Conservation (phyloP, 257 asterid species). For the Cruciata laevipes region DNA sequence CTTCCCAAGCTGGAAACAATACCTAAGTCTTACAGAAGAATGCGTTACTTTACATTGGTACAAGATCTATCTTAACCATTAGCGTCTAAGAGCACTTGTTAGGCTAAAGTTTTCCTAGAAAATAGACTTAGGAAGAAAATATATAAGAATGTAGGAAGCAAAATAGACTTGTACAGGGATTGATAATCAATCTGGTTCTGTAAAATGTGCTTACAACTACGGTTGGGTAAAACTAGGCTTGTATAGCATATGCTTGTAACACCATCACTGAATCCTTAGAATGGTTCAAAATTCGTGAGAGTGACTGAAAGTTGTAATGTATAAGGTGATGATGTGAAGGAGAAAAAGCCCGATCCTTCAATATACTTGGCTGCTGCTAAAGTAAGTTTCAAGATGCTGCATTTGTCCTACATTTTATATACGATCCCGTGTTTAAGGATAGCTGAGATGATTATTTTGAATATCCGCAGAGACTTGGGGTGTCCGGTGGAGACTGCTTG, state of each 20-base stretch:
- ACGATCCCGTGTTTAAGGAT: not conserved
- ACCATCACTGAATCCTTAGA: not conserved
- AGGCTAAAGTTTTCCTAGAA: too few relatives aligned
- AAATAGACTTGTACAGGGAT: not conserved
- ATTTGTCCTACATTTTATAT: conserved; percentile 7
- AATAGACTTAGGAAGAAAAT: too few relatives aligned
- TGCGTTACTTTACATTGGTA: too few relatives aligned
- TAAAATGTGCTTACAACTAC: not conserved
- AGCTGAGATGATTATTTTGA: conserved; percentile 12
- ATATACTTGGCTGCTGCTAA: conserved; percentile 74
- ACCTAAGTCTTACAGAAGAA: too few relatives aligned
- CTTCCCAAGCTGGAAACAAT: too few relatives aligned
- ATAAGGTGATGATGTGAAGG: conserved; percentile 89
- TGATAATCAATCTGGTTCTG: not conserved
- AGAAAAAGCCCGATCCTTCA: conserved; percentile 87
- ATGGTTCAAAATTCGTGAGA: not conserved
- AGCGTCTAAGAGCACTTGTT: too few relatives aligned
- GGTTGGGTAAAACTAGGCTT: not conserved
- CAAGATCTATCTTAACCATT: too few relatives aligned
- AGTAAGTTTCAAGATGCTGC: conserved; percentile 28
- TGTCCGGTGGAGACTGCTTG: conserved; percentile 60
- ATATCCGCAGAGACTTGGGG: conserved; percentile 54
- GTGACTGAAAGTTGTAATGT: not conserved
- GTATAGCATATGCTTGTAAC: not conserved
- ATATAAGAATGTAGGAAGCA: not conserved